Conservation (phyloP, 768 basidiomycete species). For the Filobasidium wieringae region DNA sequence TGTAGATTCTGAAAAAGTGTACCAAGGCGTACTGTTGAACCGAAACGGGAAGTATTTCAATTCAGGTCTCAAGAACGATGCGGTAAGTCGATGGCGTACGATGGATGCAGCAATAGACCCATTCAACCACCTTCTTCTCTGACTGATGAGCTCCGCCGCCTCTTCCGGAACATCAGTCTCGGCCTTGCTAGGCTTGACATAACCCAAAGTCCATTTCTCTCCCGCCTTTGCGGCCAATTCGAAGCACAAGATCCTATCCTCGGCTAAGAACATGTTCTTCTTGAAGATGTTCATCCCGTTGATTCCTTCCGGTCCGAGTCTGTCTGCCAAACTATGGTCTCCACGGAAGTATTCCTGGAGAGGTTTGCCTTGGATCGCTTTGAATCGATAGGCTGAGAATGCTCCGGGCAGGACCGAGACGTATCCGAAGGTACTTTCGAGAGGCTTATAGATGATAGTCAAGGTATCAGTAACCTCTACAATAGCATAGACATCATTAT, state of each 20-base stretch:
- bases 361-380: conserved; percentile 79
- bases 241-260: conserved; percentile 95
- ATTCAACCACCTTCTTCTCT: conserved; percentile 92
- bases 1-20: conserved; percentile 82
- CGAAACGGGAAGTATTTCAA: neutral
- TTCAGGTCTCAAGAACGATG: too few relatives aligned
- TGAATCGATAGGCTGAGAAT: conserved; percentile 90
- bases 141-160: conserved; percentile 85
- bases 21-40: conserved; percentile 60
- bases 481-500: neutral
- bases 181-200: conserved; percentile 90
- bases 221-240: conserved; percentile 84
- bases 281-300: conserved; percentile 96
- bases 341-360: conserved; percentile 45
- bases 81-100: conserved; percentile 49
- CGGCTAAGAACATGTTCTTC: conserved; percentile 72
- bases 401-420: conserved; percentile 74
- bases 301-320: conserved; percentile 84
- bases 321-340: conserved; percentile 64
- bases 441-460: conserved; percentile 63
- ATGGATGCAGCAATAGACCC: conserved; percentile 89
- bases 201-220: conserved; percentile 77
- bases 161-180: conserved; percentile 81
- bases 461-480: neutral
- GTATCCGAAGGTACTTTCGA: conserved; percentile 70